These are phyloP conservation scores for Sporothrix mexicana DNA, from an alignment of 2,329 filamentous ascomycete genomes.

Conservation along the genomic window DNA sequence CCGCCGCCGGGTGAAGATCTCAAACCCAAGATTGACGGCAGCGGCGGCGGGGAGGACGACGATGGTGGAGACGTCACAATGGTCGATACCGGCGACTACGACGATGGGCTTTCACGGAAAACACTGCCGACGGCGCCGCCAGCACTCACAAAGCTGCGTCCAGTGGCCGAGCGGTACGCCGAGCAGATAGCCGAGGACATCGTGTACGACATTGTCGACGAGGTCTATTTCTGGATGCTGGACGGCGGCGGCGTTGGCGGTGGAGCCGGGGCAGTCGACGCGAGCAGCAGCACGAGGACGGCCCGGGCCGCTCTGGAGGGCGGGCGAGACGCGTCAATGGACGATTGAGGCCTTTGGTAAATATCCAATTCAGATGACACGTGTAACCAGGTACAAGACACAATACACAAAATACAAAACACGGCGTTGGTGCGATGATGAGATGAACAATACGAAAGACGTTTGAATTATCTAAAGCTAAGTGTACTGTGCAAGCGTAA, in stretches of 20 bases:
- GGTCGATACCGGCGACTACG: conserved; percentile 46
- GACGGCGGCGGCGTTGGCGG: conserved; percentile 59
- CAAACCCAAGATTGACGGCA: conserved; percentile 48
- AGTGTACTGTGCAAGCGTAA: too few species aligned
- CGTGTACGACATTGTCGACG: conserved; percentile 90
- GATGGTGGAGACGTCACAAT: conserved; percentile 52
- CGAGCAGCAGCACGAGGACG: conserved; percentile 6
- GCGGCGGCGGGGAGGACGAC: conserved; percentile 49
- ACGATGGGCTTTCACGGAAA: conserved; percentile 14
- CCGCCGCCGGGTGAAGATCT: conserved; percentile 58
- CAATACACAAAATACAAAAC: too few species aligned
- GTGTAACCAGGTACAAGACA: too few species aligned
- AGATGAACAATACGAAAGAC: neutral
- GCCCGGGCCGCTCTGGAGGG: conserved; percentile 22
- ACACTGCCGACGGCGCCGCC: conserved; percentile 7
- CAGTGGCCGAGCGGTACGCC: conserved; percentile 79
- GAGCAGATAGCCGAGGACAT: conserved; percentile 96
- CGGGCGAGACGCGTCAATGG: conserved; percentile 33
- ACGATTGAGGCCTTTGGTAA: conserved; percentile 24
- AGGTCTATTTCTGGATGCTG: conserved; percentile 86
- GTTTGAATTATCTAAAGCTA: too few species aligned
- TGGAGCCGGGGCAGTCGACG: conserved; percentile 46
- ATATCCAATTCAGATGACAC: too few species aligned
- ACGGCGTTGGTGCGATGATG: neutral
- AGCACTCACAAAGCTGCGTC: conserved; percentile 51